phyloP scores from a whole-genome alignment of 345 rosid species.

The Ricinus communis region DNA sequence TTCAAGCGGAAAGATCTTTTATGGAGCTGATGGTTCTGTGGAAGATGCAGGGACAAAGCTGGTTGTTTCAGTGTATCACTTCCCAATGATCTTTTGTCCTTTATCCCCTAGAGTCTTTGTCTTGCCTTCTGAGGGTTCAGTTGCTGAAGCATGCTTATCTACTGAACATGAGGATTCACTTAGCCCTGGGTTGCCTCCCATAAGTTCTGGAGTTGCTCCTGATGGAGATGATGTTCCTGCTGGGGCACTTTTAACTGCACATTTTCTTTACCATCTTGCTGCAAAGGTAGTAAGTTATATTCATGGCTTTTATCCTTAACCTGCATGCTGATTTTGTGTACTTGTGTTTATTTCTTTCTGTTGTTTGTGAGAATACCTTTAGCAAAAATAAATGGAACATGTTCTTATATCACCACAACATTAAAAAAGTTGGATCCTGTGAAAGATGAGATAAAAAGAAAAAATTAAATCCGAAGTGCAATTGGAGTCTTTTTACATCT shows the following conservation, averaged over 20 bases:
- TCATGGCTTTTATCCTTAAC: neutral
- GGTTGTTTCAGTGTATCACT: conserved; percentile 78
- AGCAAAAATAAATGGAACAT: neutral
- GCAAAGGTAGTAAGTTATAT: conserved; percentile 53
- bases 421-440: neutral
- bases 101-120: conserved; percentile 83
- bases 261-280: conserved; percentile 89
- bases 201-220: conserved; percentile 57
- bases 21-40: conserved; percentile 36
- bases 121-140: conserved; percentile 92
- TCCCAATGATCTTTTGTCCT: conserved; percentile 83
- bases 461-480: neutral
- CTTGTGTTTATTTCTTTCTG: neutral
- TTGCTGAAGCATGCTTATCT: conserved; percentile 80
- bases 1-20: conserved; percentile 32
- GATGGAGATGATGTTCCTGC: conserved; percentile 82
- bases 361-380: neutral
- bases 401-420: neutral
- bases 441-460: neutral
- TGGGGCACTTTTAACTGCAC: conserved; percentile 82
- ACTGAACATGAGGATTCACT: conserved; percentile 69
- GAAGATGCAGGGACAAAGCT: conserved; percentile 44
- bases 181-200: conserved; percentile 82
- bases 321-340: neutral
- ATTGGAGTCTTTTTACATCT: neutral